A percentile compares a stretch with the other conserved stretches of the same genome.
These are phyloP conservation scores for Schwanniomyces polymorphus DNA, from an alignment of 805 yeast species.

Conservation along the genomic window DNA sequence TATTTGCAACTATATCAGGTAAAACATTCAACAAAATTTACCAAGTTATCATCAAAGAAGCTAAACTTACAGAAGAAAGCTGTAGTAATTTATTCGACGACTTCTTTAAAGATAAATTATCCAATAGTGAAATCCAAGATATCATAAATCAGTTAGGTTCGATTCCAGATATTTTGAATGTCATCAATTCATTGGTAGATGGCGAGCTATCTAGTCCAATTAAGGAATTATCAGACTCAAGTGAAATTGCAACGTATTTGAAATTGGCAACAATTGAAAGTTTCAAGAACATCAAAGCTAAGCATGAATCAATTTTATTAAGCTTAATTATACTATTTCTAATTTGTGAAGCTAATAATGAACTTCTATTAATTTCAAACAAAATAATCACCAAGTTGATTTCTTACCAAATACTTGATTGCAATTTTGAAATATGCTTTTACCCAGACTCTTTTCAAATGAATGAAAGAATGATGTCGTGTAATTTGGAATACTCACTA, in stretches of 20 bases:
- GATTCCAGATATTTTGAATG: slow-evolving; percentile 24
- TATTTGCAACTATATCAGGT: slow-evolving; percentile 26
- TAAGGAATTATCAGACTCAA: neutral
- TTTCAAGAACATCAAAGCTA: slow-evolving; percentile 26
- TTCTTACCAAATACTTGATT: slow-evolving; percentile 21
- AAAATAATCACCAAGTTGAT: slow-evolving; percentile 21
- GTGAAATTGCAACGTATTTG: slow-evolving; percentile 3
- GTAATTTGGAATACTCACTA: slow-evolving; percentile 23
- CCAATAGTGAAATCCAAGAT: slow-evolving; percentile 19
- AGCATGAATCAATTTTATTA: slow-evolving; percentile 30
- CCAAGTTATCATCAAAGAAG: slow-evolving; percentile 11
- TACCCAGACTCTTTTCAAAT: slow-evolving; percentile 6
- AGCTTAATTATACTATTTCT: slow-evolving; percentile 29
- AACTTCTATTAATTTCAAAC: slow-evolving; percentile 22
- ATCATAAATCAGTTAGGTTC: slow-evolving; percentile 21
- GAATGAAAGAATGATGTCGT: slow-evolving; percentile 14
- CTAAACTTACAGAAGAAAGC: slow-evolving; percentile 11
- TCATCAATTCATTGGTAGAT: slow-evolving; percentile 22
- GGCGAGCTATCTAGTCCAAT: neutral
- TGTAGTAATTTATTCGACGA: slow-evolving; percentile 23
- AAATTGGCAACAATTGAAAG: slow-evolving; percentile 22
- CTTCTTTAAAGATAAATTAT: slow-evolving; percentile 22
- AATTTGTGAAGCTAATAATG: slow-evolving; percentile 31
- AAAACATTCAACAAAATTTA: slow-evolving; percentile 26
- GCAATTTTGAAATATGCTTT: slow-evolving; percentile 27